Conservation (phyloP, 768 basidiomycete genomes). For the Astraeus odoratus region DNA sequence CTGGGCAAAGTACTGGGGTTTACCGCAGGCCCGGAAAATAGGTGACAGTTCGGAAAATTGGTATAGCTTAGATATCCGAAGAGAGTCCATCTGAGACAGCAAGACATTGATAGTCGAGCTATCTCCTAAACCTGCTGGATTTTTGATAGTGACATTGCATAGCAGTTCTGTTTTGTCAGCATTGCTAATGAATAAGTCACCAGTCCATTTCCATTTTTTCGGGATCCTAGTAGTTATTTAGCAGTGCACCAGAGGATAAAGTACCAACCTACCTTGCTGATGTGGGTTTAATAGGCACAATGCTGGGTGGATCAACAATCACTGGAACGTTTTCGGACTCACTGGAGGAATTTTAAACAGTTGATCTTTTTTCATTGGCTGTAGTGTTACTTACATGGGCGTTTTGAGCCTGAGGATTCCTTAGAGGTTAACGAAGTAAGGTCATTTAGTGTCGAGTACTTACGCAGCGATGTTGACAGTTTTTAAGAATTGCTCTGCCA, state of each 20-base stretch:
- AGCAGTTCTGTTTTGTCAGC: constrained; percentile 34
- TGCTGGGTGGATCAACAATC: constrained; percentile 3
- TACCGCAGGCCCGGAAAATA: constrained; percentile 44
- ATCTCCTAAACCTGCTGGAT: constrained; percentile 34
- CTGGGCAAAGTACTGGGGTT: constrained; percentile 46
- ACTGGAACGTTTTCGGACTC: constrained; percentile 4
- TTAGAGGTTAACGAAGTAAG: background rate
- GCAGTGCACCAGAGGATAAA: background rate
- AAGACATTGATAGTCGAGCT: constrained; percentile 46
- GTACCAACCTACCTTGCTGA: constrained; percentile 19
- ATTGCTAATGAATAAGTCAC: constrained; percentile 40
- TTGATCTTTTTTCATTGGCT: background rate
- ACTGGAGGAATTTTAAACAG: constrained; percentile 6
- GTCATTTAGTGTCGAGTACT: background rate
- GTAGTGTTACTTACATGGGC: constrained; percentile 18
- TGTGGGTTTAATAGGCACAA: constrained; percentile 9
- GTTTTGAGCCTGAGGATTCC: constrained; percentile 13
- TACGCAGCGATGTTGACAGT: constrained; percentile 22
- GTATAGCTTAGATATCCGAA: constrained; percentile 44
- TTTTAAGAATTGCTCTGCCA: constrained; percentile 20
- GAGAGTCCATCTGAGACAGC: constrained; percentile 32
- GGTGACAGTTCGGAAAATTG: constrained; percentile 38
- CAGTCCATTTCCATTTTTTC: constrained; percentile 63
- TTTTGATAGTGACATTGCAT: constrained; percentile 44
- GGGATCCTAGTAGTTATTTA: constrained; percentile 35